phyloP scores from a whole-genome alignment of 2,329 filamentous ascomycete genomes.

The Fusarium brevicatenulatum region DNA sequence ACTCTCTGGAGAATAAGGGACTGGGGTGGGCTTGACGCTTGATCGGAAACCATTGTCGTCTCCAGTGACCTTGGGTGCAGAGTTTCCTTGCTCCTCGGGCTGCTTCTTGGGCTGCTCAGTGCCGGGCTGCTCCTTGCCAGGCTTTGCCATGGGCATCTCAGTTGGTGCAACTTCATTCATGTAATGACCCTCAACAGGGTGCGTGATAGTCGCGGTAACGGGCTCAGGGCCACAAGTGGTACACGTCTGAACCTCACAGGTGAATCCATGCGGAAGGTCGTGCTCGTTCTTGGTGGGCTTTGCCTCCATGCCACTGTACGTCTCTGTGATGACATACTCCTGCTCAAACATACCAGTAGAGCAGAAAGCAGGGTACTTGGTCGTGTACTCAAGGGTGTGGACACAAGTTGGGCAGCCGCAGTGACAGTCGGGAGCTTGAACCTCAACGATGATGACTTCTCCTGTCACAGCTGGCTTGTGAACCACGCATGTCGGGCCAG shows the following conservation, averaged over 20 bases:
- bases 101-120: not conserved
- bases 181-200: constrained; percentile 34
- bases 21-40: constrained; percentile 2
- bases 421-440: constrained; percentile 28
- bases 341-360: constrained; percentile 22
- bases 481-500: constrained; percentile 1
- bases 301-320: constrained; percentile 19
- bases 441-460: constrained; percentile 16
- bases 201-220: constrained; percentile 27
- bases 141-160: not conserved
- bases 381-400: constrained; percentile 18
- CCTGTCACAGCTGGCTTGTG: constrained; percentile 19
- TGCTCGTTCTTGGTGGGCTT: constrained; percentile 13
- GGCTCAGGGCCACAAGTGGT: constrained; percentile 19
- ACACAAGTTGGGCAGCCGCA: constrained; percentile 30
- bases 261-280: constrained; percentile 24
- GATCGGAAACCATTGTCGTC: constrained; percentile 5
- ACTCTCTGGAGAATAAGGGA: not conserved
- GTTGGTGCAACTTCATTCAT: constrained; percentile 50
- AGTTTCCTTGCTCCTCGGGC: not conserved
- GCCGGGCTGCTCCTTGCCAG: not conserved
- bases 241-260: constrained; percentile 29
- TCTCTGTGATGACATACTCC: constrained; percentile 27
- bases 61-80: not conserved
- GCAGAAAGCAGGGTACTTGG: constrained; percentile 21